A percentile compares a stretch with the other conserved stretches of the same genome.
Conservation (phyloP, 345 rosid genomes). For the Adansonia digitata region DNA sequence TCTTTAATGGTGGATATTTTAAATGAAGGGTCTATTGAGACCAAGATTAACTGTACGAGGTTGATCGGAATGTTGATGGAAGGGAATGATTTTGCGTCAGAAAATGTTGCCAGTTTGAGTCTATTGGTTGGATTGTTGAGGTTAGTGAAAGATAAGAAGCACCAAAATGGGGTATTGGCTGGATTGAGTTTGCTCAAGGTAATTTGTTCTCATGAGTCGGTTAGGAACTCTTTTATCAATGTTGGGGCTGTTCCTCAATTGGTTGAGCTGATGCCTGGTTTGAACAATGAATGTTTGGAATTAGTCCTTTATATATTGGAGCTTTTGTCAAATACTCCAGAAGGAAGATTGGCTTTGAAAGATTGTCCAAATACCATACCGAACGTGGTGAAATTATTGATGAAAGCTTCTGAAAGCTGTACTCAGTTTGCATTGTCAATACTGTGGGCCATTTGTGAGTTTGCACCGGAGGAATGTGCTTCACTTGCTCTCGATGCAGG, state of each 20-base stretch:
- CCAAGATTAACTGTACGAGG: constrained; percentile 52
- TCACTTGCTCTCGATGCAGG: too few relatives aligned
- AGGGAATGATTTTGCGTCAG: constrained; percentile 38
- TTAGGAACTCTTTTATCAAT: constrained; percentile 40
- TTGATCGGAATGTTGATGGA: constrained; percentile 47
- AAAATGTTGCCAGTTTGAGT: constrained; percentile 48
- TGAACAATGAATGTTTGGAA: constrained; percentile 17
- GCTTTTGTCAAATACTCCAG: constrained; percentile 32
- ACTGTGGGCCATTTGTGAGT: too few relatives aligned
- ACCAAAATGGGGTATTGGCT: constrained; percentile 39
- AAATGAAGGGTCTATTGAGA: constrained; percentile 76
- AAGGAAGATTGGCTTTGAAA: constrained; percentile 50
- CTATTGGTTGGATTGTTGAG: constrained; percentile 59
- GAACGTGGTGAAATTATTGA: constrained; percentile 35
- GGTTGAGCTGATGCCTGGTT: constrained; percentile 43
- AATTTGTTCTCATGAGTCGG: constrained; percentile 34
- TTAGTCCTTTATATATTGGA: too few relatives aligned
- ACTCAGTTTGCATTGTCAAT: too few relatives aligned
- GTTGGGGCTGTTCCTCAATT: constrained; percentile 56
- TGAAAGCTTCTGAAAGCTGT: too few relatives aligned
- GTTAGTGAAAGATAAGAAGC: constrained; percentile 51
- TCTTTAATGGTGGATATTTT: too few relatives aligned
- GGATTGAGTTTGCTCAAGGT: constrained; percentile 47
- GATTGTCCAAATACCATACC: constrained; percentile 22
- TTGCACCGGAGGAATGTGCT: too few relatives aligned